Percentiles rank a stretch among this genome's conserved stretches.
These are phyloP conservation scores for Anthostomella pinea DNA, from an alignment of 2,329 filamentous ascomycete genomes.

Conservation along the genomic window DNA sequence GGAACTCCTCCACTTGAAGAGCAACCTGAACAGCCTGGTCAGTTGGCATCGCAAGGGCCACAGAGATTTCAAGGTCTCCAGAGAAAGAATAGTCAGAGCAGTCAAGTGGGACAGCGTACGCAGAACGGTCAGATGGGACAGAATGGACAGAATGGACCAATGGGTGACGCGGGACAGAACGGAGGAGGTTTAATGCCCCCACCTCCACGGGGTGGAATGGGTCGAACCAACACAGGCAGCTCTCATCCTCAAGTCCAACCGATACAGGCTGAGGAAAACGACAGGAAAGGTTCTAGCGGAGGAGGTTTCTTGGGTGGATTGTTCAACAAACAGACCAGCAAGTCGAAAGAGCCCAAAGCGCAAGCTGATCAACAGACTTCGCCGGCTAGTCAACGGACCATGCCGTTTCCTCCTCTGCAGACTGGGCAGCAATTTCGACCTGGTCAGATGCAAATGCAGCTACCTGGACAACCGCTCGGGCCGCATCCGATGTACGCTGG, in stretches of 20 bases:
- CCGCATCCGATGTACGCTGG: slow-evolving; percentile 26
- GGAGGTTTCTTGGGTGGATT: slow-evolving; percentile 25
- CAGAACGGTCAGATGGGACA: too few relatives aligned
- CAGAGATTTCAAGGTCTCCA: background rate
- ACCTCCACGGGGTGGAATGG: slow-evolving; percentile 10
- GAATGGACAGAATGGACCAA: background rate
- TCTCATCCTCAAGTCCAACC: slow-evolving; percentile 17
- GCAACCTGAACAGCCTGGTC: slow-evolving; percentile 8
- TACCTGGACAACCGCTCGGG: slow-evolving; percentile 22
- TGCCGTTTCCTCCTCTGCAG: slow-evolving; percentile 18
- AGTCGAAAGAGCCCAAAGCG: slow-evolving; percentile 23
- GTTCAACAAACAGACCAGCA: slow-evolving; percentile 27
- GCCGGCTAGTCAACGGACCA: slow-evolving; percentile 14
- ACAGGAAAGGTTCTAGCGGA: slow-evolving; percentile 21
- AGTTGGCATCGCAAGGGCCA: too few relatives aligned
- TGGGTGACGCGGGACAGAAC: too few relatives aligned
- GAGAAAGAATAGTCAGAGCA: background rate
- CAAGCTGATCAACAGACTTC: slow-evolving; percentile 18
- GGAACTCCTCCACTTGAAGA: slow-evolving; percentile 3
- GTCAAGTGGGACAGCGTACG: too few relatives aligned
- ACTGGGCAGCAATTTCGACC: slow-evolving; percentile 20
- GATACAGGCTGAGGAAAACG: slow-evolving; percentile 22
- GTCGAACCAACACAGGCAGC: slow-evolving; percentile 14
- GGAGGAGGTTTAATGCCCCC: slow-evolving; percentile 3
- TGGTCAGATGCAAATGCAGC: slow-evolving; percentile 23